Conservation (phyloP, 1,139 yeast genomes). For the Kodamaea suecica region DNA sequence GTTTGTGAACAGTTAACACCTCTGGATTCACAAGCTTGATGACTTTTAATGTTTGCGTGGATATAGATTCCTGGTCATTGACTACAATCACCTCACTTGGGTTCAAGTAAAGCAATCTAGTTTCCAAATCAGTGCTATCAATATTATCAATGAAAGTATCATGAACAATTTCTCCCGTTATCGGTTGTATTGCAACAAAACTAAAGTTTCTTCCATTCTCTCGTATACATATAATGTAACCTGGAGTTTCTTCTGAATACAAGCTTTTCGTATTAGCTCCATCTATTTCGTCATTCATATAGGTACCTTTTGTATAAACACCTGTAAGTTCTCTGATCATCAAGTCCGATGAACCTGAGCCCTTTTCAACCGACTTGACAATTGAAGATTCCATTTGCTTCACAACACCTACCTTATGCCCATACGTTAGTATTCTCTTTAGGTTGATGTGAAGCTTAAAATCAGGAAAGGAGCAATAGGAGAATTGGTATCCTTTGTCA, state of each 20-base stretch:
- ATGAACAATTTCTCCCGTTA: constrained; percentile 72
- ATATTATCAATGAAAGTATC: constrained; percentile 63
- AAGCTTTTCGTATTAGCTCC: constrained; percentile 14
- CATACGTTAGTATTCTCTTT: constrained; percentile 59
- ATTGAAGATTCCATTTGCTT: constrained; percentile 84
- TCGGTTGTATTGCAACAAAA: constrained; percentile 68
- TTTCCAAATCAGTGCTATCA: constrained; percentile 60
- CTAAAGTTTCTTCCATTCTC: constrained; percentile 26
- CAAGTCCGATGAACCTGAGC: constrained; percentile 38
- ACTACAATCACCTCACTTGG: constrained; percentile 70
- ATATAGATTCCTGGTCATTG: constrained; percentile 26
- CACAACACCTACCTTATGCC: constrained; percentile 80
- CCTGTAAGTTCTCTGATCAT: constrained; percentile 69
- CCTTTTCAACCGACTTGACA: constrained; percentile 48
- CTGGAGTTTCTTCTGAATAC: constrained; percentile 21
- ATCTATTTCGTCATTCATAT: constrained; percentile 57
- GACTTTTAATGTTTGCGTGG: constrained; percentile 27
- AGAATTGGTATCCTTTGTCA: constrained; percentile 53
- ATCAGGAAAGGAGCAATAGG: constrained; percentile 85
- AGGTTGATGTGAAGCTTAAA: constrained; percentile 70
- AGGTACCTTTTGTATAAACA: constrained; percentile 82
- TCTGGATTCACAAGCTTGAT: constrained; percentile 18
- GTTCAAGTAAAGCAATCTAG: constrained; percentile 65
- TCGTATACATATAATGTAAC: constrained; percentile 32
- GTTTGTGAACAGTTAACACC: constrained; percentile 13